These are phyloP conservation scores for Yarrowia sp. DNA, from an alignment of 805 yeast species.

Conservation along the genomic window DNA sequence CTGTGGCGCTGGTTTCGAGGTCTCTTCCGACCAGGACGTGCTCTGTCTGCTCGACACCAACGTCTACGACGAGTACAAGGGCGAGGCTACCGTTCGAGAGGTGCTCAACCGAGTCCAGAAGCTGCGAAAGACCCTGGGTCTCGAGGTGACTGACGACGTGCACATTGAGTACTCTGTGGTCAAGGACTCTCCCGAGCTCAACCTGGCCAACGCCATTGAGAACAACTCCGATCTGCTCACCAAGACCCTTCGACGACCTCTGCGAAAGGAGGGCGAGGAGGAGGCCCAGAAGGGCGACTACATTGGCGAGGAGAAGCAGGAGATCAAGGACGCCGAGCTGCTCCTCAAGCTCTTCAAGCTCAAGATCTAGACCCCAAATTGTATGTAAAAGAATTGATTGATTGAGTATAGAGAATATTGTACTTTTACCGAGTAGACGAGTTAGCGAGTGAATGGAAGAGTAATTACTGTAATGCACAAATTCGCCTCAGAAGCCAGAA, in stretches of 20 bases:
- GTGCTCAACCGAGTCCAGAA: constrained; percentile 96
- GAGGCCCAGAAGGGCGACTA: constrained; percentile 54
- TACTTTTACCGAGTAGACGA: no score
- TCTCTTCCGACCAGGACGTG: constrained; percentile 87
- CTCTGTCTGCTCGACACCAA: constrained; percentile 88
- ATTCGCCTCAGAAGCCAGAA: no score
- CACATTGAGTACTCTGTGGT: constrained; percentile 76
- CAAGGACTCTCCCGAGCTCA: constrained; percentile 58
- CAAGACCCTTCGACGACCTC: constrained; percentile 76
- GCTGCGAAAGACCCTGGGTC: constrained; percentile 93
- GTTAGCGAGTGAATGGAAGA: no score
- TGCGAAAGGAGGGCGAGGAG: constrained; percentile 56
- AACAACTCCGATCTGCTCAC: constrained; percentile 71
- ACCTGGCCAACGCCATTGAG: constrained; percentile 59
- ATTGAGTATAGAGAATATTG: neutral
- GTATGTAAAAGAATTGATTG: constrained; percentile 14
- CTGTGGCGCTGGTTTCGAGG: constrained; percentile 75
- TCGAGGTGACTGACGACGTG: constrained; percentile 95
- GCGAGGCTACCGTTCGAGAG: constrained; percentile 97
- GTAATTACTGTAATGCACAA: no score
- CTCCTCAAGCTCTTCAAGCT: constrained; percentile 33
- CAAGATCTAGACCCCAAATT: constrained; percentile 1
- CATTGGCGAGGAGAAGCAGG: constrained; percentile 88
- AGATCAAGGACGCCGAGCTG: constrained; percentile 47
- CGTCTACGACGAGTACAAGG: constrained; percentile 83